Conservation (phyloP, 345 rosid species). For the Anacardium occidentale region DNA sequence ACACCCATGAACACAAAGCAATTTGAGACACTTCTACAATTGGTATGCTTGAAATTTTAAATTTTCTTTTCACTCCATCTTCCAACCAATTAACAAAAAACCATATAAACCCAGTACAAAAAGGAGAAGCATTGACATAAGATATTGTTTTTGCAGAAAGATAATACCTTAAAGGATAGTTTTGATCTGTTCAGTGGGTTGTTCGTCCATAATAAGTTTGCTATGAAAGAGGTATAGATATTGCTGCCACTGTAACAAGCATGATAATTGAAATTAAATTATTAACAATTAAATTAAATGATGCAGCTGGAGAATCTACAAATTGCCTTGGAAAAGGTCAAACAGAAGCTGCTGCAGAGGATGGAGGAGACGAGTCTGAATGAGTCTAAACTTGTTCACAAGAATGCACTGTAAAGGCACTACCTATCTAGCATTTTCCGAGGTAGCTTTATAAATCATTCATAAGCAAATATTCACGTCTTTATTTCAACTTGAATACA, state of each 20-base stretch:
- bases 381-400: not conserved
- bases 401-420: not conserved
- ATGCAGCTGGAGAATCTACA: slow-evolving; percentile 52
- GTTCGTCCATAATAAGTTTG: slow-evolving; percentile 47
- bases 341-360: slow-evolving; percentile 35
- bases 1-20: slow-evolving; percentile 42
- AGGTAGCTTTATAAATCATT: too few species aligned
- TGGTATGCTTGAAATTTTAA: slow-evolving; percentile 26
- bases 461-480: too few species aligned
- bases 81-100: not conserved
- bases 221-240: slow-evolving; percentile 46
- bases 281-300: not conserved
- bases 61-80: not conserved
- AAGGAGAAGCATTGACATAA: not conserved
- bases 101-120: not conserved
- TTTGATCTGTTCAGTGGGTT: slow-evolving; percentile 51
- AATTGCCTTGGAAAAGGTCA: slow-evolving; percentile 35
- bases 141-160: slow-evolving; percentile 33
- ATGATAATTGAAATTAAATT: not conserved
- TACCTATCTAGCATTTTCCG: too few species aligned
- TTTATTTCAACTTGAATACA: too few species aligned
- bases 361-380: slow-evolving; percentile 27
- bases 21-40: slow-evolving; percentile 38
- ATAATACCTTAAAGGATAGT: slow-evolving; percentile 32
- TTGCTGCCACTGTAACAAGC: not conserved